Evolutionary conservation across 352 stramenopile genomes (phyloP), one percentile per base, ranked within the genome.

Genomic region (Phytophthora ohioensis): DNA sequence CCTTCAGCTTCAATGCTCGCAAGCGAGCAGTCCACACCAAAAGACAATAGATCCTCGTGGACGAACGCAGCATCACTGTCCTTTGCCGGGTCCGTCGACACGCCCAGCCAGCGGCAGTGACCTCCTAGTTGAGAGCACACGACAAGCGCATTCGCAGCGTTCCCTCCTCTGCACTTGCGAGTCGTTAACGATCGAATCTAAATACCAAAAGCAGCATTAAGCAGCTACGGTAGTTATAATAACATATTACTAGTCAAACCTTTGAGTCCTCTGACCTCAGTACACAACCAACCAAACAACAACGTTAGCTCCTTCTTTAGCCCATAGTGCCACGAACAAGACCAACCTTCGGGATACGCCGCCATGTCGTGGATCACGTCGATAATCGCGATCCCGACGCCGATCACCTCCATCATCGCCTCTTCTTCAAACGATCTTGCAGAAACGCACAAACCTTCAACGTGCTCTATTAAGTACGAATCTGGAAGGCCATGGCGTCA

Each of bases 361-460:
- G 77, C 77, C 48, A 91, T 78, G 43, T 89, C 81, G 42, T 87
- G 75, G 65, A 92, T 90, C 46, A 91, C 72, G 67, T 92, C 82
- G 48, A 92, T 76, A 34, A 77, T 77, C 34, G 78, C 85, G 82
- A 92, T 92, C 35, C 84, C 85, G 47, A 91, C 80, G 36, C 80
- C 84, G 7, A 92, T 71, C 38, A 92, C 59, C 54, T 86, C 76
- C 76, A 85, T 86, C 3, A 17, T 21, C 8, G 31, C 38, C 41
- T 17, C 6, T 7, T 31, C 5, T 38, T 56, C 30, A 21, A 35
- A 3, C 42, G 21, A 21, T 21, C 21, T 21, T 21, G 21, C 31
- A 27, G 15, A 41, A 31, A 30, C 17, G 38, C 12, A 49, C 35
- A 12, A 43, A 71, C 51, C 66, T 78, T 78, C 71, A 78, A 74